Percentiles rank a stretch among this genome's conserved stretches.
These are phyloP conservation scores for Botrytis paeoniae DNA, from an alignment of 2,329 filamentous ascomycete genomes.

Conservation along the genomic window DNA sequence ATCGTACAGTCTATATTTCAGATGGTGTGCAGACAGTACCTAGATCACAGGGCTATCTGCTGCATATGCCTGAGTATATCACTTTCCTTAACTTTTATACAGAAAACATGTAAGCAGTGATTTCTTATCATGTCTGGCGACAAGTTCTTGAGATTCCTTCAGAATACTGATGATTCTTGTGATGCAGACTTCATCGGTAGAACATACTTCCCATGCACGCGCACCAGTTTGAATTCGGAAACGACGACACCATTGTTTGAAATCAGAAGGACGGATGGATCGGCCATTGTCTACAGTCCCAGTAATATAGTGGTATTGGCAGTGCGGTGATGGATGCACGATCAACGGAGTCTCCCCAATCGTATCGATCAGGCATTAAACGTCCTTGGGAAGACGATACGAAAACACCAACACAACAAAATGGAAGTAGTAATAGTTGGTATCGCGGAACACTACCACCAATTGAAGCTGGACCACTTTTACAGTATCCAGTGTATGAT, in stretches of 20 bases:
- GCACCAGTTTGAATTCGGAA: not conserved
- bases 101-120: constrained; percentile 30
- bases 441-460: constrained; percentile 30
- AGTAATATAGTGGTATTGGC: constrained; percentile 30
- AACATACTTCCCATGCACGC: not conserved
- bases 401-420: constrained; percentile 1
- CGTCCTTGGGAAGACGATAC: constrained; percentile 35
- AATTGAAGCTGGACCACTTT: constrained; percentile 28
- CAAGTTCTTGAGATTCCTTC: not conserved
- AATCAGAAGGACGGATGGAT: constrained; percentile 39
- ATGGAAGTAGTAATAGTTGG: constrained; percentile 25
- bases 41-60: constrained; percentile 21
- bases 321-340: constrained; percentile 36
- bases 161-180: not conserved
- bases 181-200: not conserved
- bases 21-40: constrained; percentile 17
- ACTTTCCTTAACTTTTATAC: constrained; percentile 3
- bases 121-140: constrained; percentile 13
- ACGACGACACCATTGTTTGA: not conserved
- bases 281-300: constrained; percentile 25
- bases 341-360: constrained; percentile 33
- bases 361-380: constrained; percentile 31
- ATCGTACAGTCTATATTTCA: constrained; percentile 14
- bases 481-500: constrained; percentile 21
- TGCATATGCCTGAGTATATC: constrained; percentile 21